These are phyloP conservation scores for Solanum corneliomulleri DNA, from an alignment of 257 asterid genomes.

Conservation along the genomic window DNA sequence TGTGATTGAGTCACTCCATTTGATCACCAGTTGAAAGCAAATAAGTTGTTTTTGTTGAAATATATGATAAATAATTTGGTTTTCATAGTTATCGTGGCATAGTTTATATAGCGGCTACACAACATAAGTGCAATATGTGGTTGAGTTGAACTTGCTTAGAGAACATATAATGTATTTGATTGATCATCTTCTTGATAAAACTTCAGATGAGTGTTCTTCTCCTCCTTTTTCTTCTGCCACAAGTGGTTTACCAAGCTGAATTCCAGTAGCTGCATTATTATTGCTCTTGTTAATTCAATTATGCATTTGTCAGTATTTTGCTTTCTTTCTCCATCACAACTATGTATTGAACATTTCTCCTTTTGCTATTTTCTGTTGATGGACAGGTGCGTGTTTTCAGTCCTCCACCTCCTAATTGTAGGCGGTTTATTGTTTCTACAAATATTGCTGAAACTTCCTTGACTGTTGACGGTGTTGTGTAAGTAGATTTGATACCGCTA, in stretches of 20 bases:
- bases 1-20: background rate
- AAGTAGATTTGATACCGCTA: constrained; percentile 15
- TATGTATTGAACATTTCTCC: background rate
- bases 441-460: constrained; percentile 97
- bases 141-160: background rate
- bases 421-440: constrained; percentile 87
- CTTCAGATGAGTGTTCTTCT: background rate
- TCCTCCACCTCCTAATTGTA: constrained; percentile 80
- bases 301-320: background rate
- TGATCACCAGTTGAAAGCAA: background rate
- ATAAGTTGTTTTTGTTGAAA: background rate
- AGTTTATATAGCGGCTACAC: background rate
- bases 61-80: background rate
- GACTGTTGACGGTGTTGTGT: constrained; percentile 99
- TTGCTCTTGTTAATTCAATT: background rate
- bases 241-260: background rate
- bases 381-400: constrained; percentile 75
- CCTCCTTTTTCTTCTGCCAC: background rate
- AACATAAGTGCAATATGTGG: background rate
- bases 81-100: background rate
- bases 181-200: background rate
- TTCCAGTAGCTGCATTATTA: background rate
- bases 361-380: background rate
- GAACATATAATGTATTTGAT: background rate
- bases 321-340: background rate